A percentile compares a stretch with the other conserved stretches of the same genome.
phyloP scores from a whole-genome alignment of 2,329 filamentous ascomycete genomes.

The Fusarium chuoi region DNA sequence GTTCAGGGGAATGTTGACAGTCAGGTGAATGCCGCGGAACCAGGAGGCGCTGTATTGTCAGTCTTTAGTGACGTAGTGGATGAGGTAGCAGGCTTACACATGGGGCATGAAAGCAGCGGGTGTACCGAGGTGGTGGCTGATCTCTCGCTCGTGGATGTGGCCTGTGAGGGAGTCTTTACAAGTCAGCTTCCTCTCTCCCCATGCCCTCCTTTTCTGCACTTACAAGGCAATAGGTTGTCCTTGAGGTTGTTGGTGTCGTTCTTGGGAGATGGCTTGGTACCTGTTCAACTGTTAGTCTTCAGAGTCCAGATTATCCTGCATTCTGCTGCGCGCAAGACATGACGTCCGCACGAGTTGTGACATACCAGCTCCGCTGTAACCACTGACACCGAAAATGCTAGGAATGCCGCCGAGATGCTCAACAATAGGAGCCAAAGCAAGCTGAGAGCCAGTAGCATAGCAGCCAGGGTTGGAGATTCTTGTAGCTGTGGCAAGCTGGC shows the following conservation, averaged over 20 bases:
- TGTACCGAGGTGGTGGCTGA: slow-evolving; percentile 79
- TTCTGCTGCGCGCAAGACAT: not conserved
- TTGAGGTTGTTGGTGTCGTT: slow-evolving; percentile 87
- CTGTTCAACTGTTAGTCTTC: slow-evolving; percentile 77
- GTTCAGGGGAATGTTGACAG: slow-evolving; percentile 88
- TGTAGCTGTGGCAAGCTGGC: slow-evolving; percentile 79
- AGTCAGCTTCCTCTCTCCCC: not conserved
- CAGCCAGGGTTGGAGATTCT: slow-evolving; percentile 94
- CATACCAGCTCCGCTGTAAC: slow-evolving; percentile 84
- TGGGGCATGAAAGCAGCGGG: slow-evolving; percentile 90
- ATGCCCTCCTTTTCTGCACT: slow-evolving; percentile 48
- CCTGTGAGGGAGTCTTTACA: slow-evolving; percentile 66
- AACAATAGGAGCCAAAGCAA: slow-evolving; percentile 86
- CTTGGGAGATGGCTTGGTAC: slow-evolving; percentile 86
- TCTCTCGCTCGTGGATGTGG: slow-evolving; percentile 95
- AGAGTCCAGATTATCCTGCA: not conserved
- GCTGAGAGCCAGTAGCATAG: slow-evolving; percentile 92
- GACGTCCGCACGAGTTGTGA: not conserved
- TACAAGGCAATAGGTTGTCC: slow-evolving; percentile 85
- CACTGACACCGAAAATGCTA: slow-evolving; percentile 88
- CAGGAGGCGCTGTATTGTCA: slow-evolving; percentile 69
- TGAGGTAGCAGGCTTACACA: slow-evolving; percentile 56
- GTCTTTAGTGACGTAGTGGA: not conserved
- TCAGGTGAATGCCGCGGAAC: slow-evolving; percentile 96
- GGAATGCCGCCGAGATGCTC: slow-evolving; percentile 81